phyloP scores from a whole-genome alignment of 768 basidiomycete species.

The Naganishia onofrii region DNA sequence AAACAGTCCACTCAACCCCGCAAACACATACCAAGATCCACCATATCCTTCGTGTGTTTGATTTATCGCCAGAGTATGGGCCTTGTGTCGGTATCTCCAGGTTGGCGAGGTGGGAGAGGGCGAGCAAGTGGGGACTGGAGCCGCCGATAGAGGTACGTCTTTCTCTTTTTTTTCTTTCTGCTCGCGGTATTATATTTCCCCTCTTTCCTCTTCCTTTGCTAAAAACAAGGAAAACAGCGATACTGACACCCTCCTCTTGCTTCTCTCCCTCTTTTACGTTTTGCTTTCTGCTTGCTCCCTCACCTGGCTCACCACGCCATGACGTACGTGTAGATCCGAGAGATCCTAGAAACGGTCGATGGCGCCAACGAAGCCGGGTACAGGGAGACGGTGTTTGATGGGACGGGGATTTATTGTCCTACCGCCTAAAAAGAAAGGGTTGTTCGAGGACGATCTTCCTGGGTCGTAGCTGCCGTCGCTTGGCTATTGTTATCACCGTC shows the following conservation, averaged over 20 bases:
- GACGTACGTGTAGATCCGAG: conserved; percentile 61
- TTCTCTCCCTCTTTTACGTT: no score
- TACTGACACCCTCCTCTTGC: no score
- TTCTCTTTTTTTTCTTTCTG: conserved; percentile 6
- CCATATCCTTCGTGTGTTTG: conserved; percentile 50
- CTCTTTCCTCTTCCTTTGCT: conserved; percentile 9
- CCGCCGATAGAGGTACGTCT: conserved; percentile 73
- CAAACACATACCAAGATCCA: conserved; percentile 47
- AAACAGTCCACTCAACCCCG: conserved; percentile 46
- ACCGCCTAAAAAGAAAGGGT: conserved; percentile 10
- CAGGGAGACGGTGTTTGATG: conserved; percentile 64
- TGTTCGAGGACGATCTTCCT: no score
- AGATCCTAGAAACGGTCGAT: conserved; percentile 71
- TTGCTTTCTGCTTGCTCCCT: no score
- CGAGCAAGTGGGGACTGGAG: conserved; percentile 69
- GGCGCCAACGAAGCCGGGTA: conserved; percentile 61
- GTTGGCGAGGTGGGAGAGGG: conserved; percentile 83
- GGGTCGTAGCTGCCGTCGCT: no score
- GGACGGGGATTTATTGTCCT: conserved; percentile 30
- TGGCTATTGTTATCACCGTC: no score
- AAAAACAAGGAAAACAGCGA: no score
- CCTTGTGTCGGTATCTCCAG: conserved; percentile 58
- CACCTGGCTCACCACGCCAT: no score
- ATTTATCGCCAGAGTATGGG: conserved; percentile 48
- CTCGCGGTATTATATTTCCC: no score